Conservation (phyloP, 257 asterid species). For the Gentiana dahurica region DNA sequence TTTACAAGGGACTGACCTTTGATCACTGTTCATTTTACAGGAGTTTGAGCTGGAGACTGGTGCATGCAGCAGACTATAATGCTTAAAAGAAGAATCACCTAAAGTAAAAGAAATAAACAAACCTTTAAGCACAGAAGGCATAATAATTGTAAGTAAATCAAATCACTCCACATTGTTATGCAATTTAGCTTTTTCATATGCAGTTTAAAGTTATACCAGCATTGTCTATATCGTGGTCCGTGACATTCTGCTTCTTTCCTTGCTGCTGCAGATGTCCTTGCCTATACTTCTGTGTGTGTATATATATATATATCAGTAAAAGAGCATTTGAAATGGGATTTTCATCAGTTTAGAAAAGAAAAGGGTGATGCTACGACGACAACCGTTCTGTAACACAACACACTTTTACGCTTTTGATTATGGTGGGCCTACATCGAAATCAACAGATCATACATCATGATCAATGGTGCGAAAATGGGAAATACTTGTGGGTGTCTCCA, state of each 20-base stretch:
- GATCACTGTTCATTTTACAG: slow-evolving; percentile 41
- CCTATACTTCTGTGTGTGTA: slow-evolving; percentile 58
- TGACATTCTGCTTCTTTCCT: slow-evolving; percentile 37
- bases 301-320: neutral
- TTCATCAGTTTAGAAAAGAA: no score
- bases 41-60: slow-evolving; percentile 38
- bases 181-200: no score
- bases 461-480: no score
- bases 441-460: no score
- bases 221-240: slow-evolving; percentile 28
- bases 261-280: slow-evolving; percentile 46
- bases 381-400: no score
- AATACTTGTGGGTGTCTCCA: no score
- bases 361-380: no score
- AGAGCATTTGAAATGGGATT: neutral
- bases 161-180: no score
- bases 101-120: slow-evolving; percentile 1
- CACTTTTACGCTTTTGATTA: no score
- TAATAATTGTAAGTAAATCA: no score
- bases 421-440: no score
- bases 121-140: neutral
- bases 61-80: slow-evolving; percentile 30
- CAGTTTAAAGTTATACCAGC: slow-evolving; percentile 19
- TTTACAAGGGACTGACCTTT: slow-evolving; percentile 26
- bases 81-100: slow-evolving; percentile 48